These are phyloP conservation scores for Thinopyrum elongatum DNA, from an alignment of 176 grass and related monocot genomes.

Conservation along the genomic window DNA sequence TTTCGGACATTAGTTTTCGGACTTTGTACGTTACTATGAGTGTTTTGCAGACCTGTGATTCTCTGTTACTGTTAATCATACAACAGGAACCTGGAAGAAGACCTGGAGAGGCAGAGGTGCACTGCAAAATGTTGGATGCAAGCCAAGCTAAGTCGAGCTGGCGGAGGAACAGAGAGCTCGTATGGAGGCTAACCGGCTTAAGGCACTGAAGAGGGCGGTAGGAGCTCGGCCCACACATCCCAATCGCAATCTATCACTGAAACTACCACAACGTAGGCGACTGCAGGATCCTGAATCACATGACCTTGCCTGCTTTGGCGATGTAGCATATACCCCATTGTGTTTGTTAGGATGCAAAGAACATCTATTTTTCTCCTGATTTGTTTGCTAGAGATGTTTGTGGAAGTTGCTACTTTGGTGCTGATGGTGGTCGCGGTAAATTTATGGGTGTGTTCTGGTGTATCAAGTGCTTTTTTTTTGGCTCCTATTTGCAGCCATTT, in stretches of 20 bases:
- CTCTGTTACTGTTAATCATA: no score
- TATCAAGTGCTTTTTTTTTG: neutral
- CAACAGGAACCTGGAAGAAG: neutral
- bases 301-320: neutral
- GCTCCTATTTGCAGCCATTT: neutral
- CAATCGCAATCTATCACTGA: neutral
- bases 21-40: neutral
- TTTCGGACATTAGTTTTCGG: neutral
- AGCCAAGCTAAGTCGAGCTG: slow-evolving; percentile 30
- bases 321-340: neutral
- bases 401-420: no score
- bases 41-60: no score
- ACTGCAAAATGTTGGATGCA: neutral
- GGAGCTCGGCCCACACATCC: slow-evolving; percentile 19
- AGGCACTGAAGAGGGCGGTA: slow-evolving; percentile 53
- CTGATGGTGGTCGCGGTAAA: no score
- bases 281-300: neutral
- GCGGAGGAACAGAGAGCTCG: slow-evolving; percentile 58
- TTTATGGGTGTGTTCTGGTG: neutral
- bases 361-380: no score
- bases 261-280: no score
- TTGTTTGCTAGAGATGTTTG: no score
- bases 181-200: slow-evolving; percentile 68
- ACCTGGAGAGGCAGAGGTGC: neutral
- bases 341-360: no score